phyloP scores from a whole-genome alignment of 2,329 filamentous ascomycete genomes.

The Rhinocladiella mackenziei region DNA sequence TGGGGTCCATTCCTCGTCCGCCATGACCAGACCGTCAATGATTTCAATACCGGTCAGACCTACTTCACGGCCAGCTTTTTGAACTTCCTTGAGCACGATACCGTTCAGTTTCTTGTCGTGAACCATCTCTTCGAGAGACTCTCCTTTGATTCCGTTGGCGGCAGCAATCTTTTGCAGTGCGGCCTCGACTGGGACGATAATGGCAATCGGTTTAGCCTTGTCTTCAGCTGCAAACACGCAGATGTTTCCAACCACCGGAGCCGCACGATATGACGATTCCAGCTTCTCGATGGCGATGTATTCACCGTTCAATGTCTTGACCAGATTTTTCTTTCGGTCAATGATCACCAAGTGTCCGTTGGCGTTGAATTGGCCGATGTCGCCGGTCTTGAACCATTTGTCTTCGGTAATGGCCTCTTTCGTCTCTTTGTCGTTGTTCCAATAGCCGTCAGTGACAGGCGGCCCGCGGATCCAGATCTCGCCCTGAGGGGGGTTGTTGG shows the following conservation, averaged over 20 bases:
- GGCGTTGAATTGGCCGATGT: constrained; percentile 83
- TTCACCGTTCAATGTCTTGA: constrained; percentile 92
- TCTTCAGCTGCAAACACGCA: constrained; percentile 77
- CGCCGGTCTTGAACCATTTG: constrained; percentile 95
- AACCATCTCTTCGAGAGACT: constrained; percentile 64
- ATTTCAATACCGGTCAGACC: constrained; percentile 69
- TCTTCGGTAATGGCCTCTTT: constrained; percentile 71
- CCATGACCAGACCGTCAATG: constrained; percentile 69
- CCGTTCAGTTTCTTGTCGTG: constrained; percentile 61
- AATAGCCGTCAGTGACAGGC: constrained; percentile 73
- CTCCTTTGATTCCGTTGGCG: constrained; percentile 59
- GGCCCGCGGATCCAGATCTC: constrained; percentile 85
- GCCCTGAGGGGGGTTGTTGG: constrained; percentile 74
- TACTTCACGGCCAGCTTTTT: constrained; percentile 59
- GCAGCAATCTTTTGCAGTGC: constrained; percentile 54
- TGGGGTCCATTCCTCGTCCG: constrained; percentile 85
- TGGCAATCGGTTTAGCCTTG: constrained; percentile 73
- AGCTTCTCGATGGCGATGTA: constrained; percentile 97
- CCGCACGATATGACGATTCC: constrained; percentile 82
- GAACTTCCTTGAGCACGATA: constrained; percentile 66
- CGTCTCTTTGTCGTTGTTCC: constrained; percentile 81
- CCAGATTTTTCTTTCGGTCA: constrained; percentile 96
- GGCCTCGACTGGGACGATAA: constrained; percentile 63
- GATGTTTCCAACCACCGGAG: constrained; percentile 75
- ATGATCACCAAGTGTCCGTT: constrained; percentile 81